These are phyloP conservation scores for Scheffersomyces cryptocercus DNA, from an alignment of 1,139 yeast genomes.

Conservation along the genomic window DNA sequence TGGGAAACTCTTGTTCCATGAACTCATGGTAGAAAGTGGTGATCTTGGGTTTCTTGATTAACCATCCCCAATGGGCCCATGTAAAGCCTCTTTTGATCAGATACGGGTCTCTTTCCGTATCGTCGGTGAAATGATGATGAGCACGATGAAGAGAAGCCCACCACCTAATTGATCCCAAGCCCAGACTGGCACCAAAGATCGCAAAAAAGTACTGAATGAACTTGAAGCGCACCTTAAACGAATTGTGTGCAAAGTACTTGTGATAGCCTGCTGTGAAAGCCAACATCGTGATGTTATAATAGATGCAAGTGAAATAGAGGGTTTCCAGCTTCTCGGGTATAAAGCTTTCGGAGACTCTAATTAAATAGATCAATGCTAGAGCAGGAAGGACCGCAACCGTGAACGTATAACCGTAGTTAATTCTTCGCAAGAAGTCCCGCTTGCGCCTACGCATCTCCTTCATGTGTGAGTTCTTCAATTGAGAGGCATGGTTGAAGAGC, in stretches of 20 bases:
- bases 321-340: slow-evolving; percentile 27
- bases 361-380: slow-evolving; percentile 16
- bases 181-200: slow-evolving; percentile 58
- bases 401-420: slow-evolving; percentile 20
- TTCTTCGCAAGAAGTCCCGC: slow-evolving; percentile 23
- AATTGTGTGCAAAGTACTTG: slow-evolving; percentile 62
- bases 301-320: slow-evolving; percentile 31
- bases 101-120: slow-evolving; percentile 69
- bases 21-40: slow-evolving; percentile 34
- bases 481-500: slow-evolving; percentile 23
- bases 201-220: slow-evolving; percentile 47
- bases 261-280: slow-evolving; percentile 62
- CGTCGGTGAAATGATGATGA: slow-evolving; percentile 65
- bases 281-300: slow-evolving; percentile 42
- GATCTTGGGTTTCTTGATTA: slow-evolving; percentile 52
- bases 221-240: slow-evolving; percentile 42
- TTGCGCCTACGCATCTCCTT: slow-evolving; percentile 21
- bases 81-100: slow-evolving; percentile 57
- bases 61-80: slow-evolving; percentile 70
- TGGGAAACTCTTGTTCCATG: slow-evolving; percentile 46
- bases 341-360: slow-evolving; percentile 12
- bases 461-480: slow-evolving; percentile 20
- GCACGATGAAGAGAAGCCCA: slow-evolving; percentile 72
- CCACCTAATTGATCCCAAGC: slow-evolving; percentile 60
- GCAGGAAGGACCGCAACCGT: slow-evolving; percentile 24